Base-by-base conservation (phyloP, 2,329 filamentous ascomycete species). In the Fusarium albidum region DNA sequence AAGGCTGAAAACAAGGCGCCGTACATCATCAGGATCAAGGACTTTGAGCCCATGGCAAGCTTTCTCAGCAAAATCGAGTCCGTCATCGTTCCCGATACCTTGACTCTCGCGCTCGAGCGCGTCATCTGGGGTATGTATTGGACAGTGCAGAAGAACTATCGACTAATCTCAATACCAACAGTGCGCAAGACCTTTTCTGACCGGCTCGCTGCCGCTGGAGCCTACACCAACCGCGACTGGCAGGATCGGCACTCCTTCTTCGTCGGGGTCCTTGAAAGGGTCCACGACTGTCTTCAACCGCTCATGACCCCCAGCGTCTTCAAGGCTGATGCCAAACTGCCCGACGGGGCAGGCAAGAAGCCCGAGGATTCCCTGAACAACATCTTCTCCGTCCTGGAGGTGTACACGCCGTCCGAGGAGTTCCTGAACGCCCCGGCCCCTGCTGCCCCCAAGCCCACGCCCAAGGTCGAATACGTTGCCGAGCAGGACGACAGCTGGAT, bases 201-300 rank as follows among this genome's bases (percentile, higher is more conserved):
- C 11, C 25, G 46, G 9, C 40, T 66, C 6, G 8, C 6, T 9
- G 29, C 35, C 1, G 39, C 28, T 13, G 48, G 46, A 3, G 48
- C 29, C 6, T 14, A 29, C 5, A 34, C 15, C 9, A 40, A 42
- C 3, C 6, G 3, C 26, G 18, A n/a, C n/a, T 10, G 12, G 57
- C 55, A 3, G 39, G 28, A 48, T 2, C 25, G 46, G 1, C 62
- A 67, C 38, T 47, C 52, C 1, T 27, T 55, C 18, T 67, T 66
- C 37, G 55, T 64, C 7, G 32, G 46, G 3, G 57, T 63, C 7
- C 62, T 65, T 3, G 62, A 65, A 48, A 65, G 50, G 14, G 59
- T 61, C 18, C 53, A 51, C 3, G 43, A 43, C 12, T 34, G 11
- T 40, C 61, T 67, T 3, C 50, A 57, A 27, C 55, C 64, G 3